Conservation (phyloP, 73 alveolate species). For the Paramecium pentaurelia region DNA sequence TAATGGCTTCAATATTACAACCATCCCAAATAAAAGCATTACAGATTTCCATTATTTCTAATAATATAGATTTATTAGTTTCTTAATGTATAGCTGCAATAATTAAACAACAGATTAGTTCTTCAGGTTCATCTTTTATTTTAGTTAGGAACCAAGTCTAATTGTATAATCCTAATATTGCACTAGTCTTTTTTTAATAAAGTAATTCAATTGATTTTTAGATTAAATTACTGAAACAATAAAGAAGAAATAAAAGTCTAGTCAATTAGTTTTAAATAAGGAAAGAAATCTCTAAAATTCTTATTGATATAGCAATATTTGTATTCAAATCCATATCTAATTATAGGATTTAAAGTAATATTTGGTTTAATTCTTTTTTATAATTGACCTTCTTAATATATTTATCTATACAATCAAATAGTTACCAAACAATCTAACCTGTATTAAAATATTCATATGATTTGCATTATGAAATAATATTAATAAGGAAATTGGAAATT, state of each 20-base stretch:
- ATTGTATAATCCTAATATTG: slow-evolving; percentile 1
- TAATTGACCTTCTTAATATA: neutral
- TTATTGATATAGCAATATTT: neutral
- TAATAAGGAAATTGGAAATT: neutral
- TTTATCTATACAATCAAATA: neutral
- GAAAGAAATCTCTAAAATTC: neutral
- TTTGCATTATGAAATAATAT: neutral
- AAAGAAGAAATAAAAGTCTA: neutral
- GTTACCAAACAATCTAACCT: neutral
- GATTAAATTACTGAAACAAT: neutral
- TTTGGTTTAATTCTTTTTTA: slow-evolving; percentile 11
- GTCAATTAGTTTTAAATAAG: neutral
- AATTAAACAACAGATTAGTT: neutral
- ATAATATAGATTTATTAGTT: neutral
- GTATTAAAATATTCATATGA: neutral
- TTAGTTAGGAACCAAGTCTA: slow-evolving; percentile 2
- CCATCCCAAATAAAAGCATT: slow-evolving; percentile 35
- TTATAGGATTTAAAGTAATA: neutral
- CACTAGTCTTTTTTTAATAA: neutral
- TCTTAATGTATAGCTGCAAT: neutral
- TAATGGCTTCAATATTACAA: slow-evolving; percentile 20
- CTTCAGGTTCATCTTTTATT: slow-evolving; percentile 30
- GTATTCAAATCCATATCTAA: neutral
- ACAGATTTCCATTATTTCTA: slow-evolving; percentile 4
- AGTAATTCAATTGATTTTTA: neutral